Evolutionary conservation across 1,139 yeast genomes (phyloP).

Genomic region (Candida sp.): DNA sequence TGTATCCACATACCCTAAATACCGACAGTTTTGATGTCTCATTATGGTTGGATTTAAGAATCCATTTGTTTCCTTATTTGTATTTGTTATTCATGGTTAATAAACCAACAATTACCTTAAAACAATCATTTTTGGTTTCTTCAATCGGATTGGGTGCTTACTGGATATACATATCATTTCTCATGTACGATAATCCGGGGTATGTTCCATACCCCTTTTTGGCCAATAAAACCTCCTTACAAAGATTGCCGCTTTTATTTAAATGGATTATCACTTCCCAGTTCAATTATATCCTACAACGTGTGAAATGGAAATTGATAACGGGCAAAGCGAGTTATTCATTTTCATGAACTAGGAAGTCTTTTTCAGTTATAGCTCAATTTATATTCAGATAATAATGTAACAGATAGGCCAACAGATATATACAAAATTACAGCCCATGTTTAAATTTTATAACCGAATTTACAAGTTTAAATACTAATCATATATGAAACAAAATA

Average conservation of each 20-base stretch:
- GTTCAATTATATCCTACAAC: constrained; percentile 5
- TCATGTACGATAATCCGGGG: not conserved
- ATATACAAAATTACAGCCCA: too few relatives aligned
- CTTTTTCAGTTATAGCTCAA: too few relatives aligned
- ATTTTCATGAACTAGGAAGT: too few relatives aligned
- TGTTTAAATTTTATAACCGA: too few relatives aligned
- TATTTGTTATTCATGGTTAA: constrained; percentile 4
- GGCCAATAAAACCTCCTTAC: constrained; percentile 4
- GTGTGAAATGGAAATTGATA: not conserved
- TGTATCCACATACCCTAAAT: constrained; percentile 18
- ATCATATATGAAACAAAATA: too few relatives aligned
- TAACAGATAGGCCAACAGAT: too few relatives aligned
- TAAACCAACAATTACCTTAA: not conserved
- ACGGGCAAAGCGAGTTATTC: too few relatives aligned
- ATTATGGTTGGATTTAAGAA: constrained; percentile 15
- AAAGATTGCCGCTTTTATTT: constrained; percentile 9
- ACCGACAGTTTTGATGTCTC: constrained; percentile 15
- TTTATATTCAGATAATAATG: too few relatives aligned
- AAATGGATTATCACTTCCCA: constrained; percentile 6
- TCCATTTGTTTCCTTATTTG: constrained; percentile 22
- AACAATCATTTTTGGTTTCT: not conserved
- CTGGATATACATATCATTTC: constrained; percentile 5
- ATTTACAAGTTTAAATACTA: too few relatives aligned
- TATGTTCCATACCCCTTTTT: constrained; percentile 17
- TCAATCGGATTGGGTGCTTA: constrained; percentile 3